Percentiles rank a stretch among this genome's conserved stretches.
Conservation (phyloP, 192 early-diverging fungal species). For the Coemansia sp. region DNA sequence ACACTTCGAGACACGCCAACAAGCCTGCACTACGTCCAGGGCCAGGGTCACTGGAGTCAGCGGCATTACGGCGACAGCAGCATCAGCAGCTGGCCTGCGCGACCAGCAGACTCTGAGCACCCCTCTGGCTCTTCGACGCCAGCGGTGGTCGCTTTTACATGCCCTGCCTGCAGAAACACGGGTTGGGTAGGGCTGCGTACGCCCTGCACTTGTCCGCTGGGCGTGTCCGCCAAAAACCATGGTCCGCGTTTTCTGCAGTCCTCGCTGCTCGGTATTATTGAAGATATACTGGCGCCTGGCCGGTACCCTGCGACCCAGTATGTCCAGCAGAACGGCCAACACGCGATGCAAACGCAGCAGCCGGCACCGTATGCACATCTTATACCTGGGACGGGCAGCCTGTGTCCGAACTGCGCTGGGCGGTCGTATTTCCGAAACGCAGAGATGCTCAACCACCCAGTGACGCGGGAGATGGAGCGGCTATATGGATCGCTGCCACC, state of each 20-base stretch:
- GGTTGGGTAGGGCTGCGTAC: slow-evolving; percentile 24
- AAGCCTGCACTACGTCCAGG: slow-evolving; percentile 10
- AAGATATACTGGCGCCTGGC: slow-evolving; percentile 28
- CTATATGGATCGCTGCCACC: slow-evolving; percentile 24
- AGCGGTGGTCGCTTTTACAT: slow-evolving; percentile 8
- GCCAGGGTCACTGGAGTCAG: slow-evolving; percentile 7
- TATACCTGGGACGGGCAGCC: slow-evolving; percentile 28
- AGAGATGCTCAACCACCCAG: slow-evolving; percentile 7
- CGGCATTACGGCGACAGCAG: slow-evolving; percentile 9
- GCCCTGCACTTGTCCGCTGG: slow-evolving; percentile 30
- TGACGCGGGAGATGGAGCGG: slow-evolving; percentile 19
- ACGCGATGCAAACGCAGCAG: not conserved
- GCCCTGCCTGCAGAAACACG: slow-evolving; percentile 31
- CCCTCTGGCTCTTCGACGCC: not conserved
- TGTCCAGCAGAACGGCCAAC: not conserved
- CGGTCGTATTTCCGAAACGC: slow-evolving; percentile 39
- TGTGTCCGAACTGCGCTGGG: slow-evolving; percentile 39
- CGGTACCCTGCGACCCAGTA: not conserved
- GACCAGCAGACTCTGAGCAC: not conserved
- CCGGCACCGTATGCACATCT: slow-evolving; percentile 7
- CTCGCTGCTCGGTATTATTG: slow-evolving; percentile 30
- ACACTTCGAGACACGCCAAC: slow-evolving; percentile 24
- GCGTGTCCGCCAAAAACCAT: slow-evolving; percentile 7
- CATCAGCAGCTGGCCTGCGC: slow-evolving; percentile 16
- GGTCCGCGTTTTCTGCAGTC: slow-evolving; percentile 20